phyloP scores from a whole-genome alignment of 75 land plant species.

The Selaginella moellendorffii region DNA sequence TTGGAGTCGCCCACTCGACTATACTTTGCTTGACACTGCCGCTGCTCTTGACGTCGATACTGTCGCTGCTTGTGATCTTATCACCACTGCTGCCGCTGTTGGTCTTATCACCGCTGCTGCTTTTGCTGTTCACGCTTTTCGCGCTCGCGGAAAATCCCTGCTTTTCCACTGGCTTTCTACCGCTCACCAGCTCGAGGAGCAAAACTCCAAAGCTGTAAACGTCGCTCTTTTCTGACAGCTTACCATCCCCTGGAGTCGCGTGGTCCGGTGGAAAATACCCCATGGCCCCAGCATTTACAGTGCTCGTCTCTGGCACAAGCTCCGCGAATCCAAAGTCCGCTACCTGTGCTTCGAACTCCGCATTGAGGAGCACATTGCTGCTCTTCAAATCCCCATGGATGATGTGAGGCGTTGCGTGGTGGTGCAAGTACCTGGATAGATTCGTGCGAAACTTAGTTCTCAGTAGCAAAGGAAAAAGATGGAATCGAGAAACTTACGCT shows the following conservation, averaged over 20 bases:
- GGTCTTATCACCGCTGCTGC: neutral
- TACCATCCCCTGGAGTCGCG: neutral
- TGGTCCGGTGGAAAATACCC: slow-evolving; percentile 2
- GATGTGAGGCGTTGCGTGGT: slow-evolving; percentile 3
- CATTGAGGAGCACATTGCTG: slow-evolving; percentile 2
- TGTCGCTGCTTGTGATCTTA: neutral
- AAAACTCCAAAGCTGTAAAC: slow-evolving; percentile 7
- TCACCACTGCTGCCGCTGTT: neutral
- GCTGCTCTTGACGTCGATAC: neutral
- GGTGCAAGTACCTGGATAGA: slow-evolving; percentile 1
- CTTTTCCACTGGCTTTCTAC: neutral
- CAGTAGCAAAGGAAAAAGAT: neutral
- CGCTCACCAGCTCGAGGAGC: slow-evolving; percentile 3
- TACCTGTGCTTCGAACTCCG: slow-evolving; percentile 5
- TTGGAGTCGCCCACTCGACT: neutral
- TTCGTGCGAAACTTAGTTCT: neutral
- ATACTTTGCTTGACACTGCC: neutral
- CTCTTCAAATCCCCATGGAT: neutral
- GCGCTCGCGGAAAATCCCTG: neutral
- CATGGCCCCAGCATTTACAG: neutral
- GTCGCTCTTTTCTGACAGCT: neutral
- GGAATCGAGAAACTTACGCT: neutral
- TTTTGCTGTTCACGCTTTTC: neutral
- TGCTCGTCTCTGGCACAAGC: neutral
- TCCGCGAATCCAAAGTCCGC: slow-evolving; percentile 8